These are phyloP conservation scores for Ramaria sp. DNA, from an alignment of 768 basidiomycete species.

Conservation along the genomic window DNA sequence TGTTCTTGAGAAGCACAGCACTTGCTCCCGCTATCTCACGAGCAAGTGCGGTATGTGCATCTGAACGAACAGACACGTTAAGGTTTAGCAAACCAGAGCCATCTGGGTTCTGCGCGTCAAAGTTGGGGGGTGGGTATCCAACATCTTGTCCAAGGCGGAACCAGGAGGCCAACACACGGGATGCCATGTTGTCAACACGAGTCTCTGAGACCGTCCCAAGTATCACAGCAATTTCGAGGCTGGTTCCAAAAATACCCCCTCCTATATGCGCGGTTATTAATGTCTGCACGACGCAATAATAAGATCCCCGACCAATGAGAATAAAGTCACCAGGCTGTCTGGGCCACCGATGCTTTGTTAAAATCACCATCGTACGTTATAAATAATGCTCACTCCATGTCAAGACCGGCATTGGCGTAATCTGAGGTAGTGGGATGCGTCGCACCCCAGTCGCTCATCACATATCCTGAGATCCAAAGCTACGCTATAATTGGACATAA, in stretches of 20 bases:
- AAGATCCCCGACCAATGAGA: background rate
- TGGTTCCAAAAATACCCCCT: slow-evolving; percentile 37
- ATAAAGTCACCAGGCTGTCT: slow-evolving; percentile 46
- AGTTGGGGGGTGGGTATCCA: slow-evolving; percentile 25
- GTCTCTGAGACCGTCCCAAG: slow-evolving; percentile 47
- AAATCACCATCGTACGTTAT: background rate
- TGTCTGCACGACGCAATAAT: background rate
- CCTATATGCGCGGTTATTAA: background rate
- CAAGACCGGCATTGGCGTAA: slow-evolving; percentile 50
- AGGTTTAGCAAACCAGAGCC: slow-evolving; percentile 5
- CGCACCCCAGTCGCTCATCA: slow-evolving; percentile 70
- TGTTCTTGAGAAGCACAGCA: slow-evolving; percentile 28
- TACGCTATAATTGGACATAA: no score
- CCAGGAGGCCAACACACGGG: slow-evolving; percentile 60
- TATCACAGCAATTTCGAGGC: slow-evolving; percentile 47
- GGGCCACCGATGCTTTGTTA: background rate
- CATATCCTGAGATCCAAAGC: slow-evolving; percentile 17
- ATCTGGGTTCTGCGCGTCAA: slow-evolving; percentile 5
- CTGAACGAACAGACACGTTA: slow-evolving; percentile 20
- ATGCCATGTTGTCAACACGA: slow-evolving; percentile 64
- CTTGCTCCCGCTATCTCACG: slow-evolving; percentile 26
- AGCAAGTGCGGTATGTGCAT: slow-evolving; percentile 20
- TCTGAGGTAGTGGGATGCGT: slow-evolving; percentile 42
- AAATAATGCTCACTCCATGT: slow-evolving; percentile 16
- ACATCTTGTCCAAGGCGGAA: slow-evolving; percentile 57